Evolutionary conservation across 805 yeast species (phyloP), one percentile per base, ranked within the genome.

Genomic region (Suhomyces vadensis): DNA sequence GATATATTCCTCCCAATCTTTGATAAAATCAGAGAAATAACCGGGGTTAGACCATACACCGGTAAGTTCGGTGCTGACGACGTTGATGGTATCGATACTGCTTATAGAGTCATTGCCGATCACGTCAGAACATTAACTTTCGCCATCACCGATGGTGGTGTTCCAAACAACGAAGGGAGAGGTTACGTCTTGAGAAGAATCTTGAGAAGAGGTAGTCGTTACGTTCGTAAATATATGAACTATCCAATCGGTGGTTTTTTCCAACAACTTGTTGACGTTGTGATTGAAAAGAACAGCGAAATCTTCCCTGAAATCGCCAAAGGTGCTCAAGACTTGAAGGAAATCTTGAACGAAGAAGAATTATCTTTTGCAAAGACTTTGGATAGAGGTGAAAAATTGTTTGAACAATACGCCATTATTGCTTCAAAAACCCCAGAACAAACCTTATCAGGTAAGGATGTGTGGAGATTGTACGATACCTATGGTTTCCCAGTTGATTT

Each of bases 401-500:
- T 94, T 58, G 97, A 92, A 71, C 87, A 87, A 63, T 94, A 92
- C 60, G 96, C 97, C 36, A 78, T 80, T 41, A 81, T 81, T 56
- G 96, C 98, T 43, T 73, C 85, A 41, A 81, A 83, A 58, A 77
- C 85, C 22, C 84, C 86, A 37, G 80, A 78, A 51, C 90, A 84
- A 66, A 79, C 85, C 31, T 77, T 94, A 50, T 80, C 87, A 39
- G 99, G 99, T 65, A 84, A 80, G 58, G 97, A 92, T 64, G 99
- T 94, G 31, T 94, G 99, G 99, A 82, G 99, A 71, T 76, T 94
- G 57, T 94, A 94, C 60, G 99, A 94, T 60, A 94, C 99, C 9
- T 94, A 92, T 62, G 99, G 99, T 47, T 94, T 94, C 86, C 99
- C 99, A 29, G 97, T 90, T 45, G 99, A 94, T 70, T 79, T 94